These are phyloP conservation scores for Brassica hybrid DNA, from an alignment of 441 rosid species.

Conservation along the genomic window DNA sequence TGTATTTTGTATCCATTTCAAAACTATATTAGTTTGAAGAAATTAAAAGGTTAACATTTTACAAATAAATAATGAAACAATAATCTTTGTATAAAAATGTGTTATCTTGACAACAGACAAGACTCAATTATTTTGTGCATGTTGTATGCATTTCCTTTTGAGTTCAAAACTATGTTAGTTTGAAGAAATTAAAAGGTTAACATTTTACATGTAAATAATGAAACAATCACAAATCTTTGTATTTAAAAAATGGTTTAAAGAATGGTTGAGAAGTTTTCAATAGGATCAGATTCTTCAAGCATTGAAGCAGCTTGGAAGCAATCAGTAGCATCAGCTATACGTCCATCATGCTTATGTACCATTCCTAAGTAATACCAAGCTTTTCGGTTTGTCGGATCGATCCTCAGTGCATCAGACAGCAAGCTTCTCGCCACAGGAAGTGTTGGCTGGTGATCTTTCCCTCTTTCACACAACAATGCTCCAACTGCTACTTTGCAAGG, in stretches of 20 bases:
- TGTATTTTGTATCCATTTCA: background rate
- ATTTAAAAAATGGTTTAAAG: conserved; percentile 33
- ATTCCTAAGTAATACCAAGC: conserved; percentile 62
- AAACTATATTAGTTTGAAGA: background rate
- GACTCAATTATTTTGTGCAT: background rate
- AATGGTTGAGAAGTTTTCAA: conserved; percentile 78
- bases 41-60: conserved; percentile 8
- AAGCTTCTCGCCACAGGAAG: no score
- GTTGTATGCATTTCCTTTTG: background rate
- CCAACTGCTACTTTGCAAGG: no score
- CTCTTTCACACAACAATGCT: no score
- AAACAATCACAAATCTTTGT: background rate
- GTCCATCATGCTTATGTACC: conserved; percentile 78
- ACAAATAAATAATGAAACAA: conserved; percentile 7
- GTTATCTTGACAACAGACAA: background rate
- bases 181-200: conserved; percentile 2
- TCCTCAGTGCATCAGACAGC: no score
- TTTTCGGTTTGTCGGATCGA: no score
- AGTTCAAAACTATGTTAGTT: background rate
- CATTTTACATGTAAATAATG: conserved; percentile 18
- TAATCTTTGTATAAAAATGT: no score
- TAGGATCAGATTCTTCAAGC: conserved; percentile 91
- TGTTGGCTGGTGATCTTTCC: no score
- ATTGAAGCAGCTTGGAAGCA: conserved; percentile 96
- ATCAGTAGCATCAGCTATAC: conserved; percentile 86